Evolutionary conservation across 345 rosid genomes (phyloP).

Genomic region (Rhizophora mangle): DNA sequence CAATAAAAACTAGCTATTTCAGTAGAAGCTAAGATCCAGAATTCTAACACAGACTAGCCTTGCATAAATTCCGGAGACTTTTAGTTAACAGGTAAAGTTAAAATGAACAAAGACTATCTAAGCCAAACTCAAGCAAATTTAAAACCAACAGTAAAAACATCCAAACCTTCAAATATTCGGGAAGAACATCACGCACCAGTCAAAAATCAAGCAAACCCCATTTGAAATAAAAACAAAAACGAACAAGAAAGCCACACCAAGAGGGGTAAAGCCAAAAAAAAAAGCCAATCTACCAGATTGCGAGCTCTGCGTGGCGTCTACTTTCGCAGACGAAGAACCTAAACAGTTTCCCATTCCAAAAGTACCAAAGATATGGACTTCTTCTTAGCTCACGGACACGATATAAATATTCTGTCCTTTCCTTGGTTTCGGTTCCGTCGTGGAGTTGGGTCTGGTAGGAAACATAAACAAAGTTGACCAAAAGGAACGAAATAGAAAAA

Average conservation of each 20-base stretch:
- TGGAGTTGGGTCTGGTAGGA: no score
- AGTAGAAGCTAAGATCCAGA: no score
- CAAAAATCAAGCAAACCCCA: constrained; percentile 1
- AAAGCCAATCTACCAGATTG: constrained; percentile 45
- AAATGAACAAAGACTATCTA: background rate
- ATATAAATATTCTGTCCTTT: no score
- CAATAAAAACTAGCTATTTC: no score
- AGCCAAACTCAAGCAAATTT: background rate
- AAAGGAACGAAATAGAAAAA: no score
- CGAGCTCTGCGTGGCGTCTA: constrained; percentile 47
- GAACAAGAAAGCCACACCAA: background rate
- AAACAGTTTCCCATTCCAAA: constrained; percentile 69
- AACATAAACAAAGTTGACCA: no score
- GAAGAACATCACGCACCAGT: constrained; percentile 1
- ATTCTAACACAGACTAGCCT: no score
- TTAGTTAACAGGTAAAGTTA: background rate
- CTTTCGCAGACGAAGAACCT: constrained; percentile 56
- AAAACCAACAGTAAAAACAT: background rate
- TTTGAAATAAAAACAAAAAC: constrained; percentile 1
- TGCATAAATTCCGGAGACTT: no score
- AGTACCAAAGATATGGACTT: background rate
- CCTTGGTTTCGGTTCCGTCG: no score
- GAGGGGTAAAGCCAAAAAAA: constrained; percentile 8
- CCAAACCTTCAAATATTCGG: background rate
- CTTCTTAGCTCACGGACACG: background rate